Conservation (phyloP, 2,329 filamentous ascomycete genomes). For the Pseudopyrenochaeta lycopersici region DNA sequence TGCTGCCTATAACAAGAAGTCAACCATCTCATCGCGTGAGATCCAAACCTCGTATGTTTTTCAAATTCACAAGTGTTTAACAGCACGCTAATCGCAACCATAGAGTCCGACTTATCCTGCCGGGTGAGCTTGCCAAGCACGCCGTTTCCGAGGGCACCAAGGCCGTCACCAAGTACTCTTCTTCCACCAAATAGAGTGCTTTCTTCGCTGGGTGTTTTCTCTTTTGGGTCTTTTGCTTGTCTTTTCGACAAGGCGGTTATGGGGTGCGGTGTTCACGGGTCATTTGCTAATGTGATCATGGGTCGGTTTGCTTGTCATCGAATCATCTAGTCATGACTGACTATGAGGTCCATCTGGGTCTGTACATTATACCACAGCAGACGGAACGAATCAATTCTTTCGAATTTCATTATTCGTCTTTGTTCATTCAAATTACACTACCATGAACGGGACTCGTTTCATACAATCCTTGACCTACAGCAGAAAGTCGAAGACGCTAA, state of each 20-base stretch:
- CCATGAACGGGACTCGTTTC: no score
- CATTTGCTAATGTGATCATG: constrained; percentile 62
- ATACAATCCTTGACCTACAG: no score
- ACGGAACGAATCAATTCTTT: constrained; percentile 53
- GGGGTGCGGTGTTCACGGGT: constrained; percentile 55
- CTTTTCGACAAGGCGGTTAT: constrained; percentile 56
- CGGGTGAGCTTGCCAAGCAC: constrained; percentile 99
- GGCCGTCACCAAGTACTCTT: constrained; percentile 99
- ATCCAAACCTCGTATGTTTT: constrained; percentile 88
- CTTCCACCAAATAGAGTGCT: constrained; percentile 90
- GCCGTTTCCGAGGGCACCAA: constrained; percentile 99
- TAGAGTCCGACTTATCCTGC: constrained; percentile 92
- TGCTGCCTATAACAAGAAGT: constrained; percentile 99
- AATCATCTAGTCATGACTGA: constrained; percentile 49
- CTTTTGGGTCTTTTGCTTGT: constrained; percentile 63
- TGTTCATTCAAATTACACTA: neutral
- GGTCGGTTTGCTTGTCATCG: constrained; percentile 56
- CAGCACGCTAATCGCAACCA: constrained; percentile 34
- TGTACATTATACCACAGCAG: constrained; percentile 55
- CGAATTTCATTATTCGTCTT: constrained; percentile 40
- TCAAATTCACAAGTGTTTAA: neutral
- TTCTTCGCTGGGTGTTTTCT: constrained; percentile 53
- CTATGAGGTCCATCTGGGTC: constrained; percentile 49
- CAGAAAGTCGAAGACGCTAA: no score
- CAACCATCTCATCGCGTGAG: constrained; percentile 98